These are phyloP conservation scores for Vigna mungo DNA, from an alignment of 306 rosid species.

Conservation along the genomic window DNA sequence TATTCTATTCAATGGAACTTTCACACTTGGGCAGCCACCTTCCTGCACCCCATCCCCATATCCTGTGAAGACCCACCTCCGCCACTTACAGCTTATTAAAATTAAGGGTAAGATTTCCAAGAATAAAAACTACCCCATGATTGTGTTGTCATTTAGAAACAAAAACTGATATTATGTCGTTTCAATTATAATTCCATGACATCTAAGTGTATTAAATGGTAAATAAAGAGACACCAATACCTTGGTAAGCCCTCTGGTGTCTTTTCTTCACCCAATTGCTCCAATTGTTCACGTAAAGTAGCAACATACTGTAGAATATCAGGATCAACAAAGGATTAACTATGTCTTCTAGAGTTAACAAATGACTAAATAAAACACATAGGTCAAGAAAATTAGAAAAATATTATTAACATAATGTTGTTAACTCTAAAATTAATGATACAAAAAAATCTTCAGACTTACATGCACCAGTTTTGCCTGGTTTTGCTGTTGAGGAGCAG, in stretches of 20 bases:
- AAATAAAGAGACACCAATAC: constrained; percentile 46
- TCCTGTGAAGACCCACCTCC: background rate
- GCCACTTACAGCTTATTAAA: background rate
- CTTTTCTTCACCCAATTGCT: constrained; percentile 86
- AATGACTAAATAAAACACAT: constrained; percentile 19
- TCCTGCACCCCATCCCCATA: background rate
- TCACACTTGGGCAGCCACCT: background rate
- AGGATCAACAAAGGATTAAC: constrained; percentile 33
- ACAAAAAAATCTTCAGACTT: constrained; percentile 42
- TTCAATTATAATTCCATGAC: constrained; percentile 22
- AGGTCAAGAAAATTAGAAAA: constrained; percentile 28
- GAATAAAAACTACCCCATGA: constrained; percentile 14
- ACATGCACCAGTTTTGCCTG: constrained; percentile 90
- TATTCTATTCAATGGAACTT: background rate
- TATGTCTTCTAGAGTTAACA: constrained; percentile 25
- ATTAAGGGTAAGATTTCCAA: constrained; percentile 1
- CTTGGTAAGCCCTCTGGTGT: constrained; percentile 82
- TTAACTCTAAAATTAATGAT: constrained; percentile 6
- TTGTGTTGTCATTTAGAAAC: background rate
- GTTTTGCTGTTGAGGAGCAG: constrained; percentile 87
- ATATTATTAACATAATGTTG: constrained; percentile 1
- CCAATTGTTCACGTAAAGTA: constrained; percentile 83
- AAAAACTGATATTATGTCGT: background rate
- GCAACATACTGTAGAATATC: constrained; percentile 73
- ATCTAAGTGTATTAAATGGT: constrained; percentile 14